Evolutionary conservation across 192 early-diverging fungal species (phyloP), one percentile per base, ranked within the genome.

Genomic region (Coemansia sp.): DNA sequence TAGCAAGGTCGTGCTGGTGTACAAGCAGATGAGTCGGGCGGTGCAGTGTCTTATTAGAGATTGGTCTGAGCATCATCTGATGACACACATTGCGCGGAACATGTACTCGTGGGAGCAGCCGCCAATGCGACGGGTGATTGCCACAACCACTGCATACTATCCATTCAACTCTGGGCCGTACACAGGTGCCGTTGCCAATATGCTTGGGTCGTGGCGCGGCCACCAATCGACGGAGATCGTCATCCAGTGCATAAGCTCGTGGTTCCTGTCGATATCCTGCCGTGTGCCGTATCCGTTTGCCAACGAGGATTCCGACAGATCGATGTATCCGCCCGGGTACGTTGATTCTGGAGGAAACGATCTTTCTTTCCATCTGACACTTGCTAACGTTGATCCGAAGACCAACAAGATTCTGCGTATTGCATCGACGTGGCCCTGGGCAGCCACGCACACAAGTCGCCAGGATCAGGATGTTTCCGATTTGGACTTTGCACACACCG

Each of bases 51-150:
- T 82, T 48, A 82, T 82, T 18, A 66, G 79, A 4, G 79, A 82
- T 61, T 82, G 79, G 79, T 69, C 79, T 3, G 79, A 82, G 74
- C 79, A 76, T 40, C 79, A 82, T 19, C 51, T 82, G 42, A 82
- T 82, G 79, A 67, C 74, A n/a, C 79, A 82, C 36, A 64, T 82
- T 26, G 74, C 64, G 16, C 79, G 79, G 10, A 63, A 82, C n/a
- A 65, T 82, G 70, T 56, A 61, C 15, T 65, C 55, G 10, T 82
- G 79, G 79, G 79, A 82, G 79, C 71, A 72, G 56, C 63, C 66
- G 12, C 42, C 71, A 0, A 8, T 82, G 61, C 73, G 79, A 16
- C 74, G 74, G 16, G 62, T 82, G 42, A 41, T 82, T 51, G 74
- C 71, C 8, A 54, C 71, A 12, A 82, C 79, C 6, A 60, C 67